Conservation (phyloP, 2,329 filamentous ascomycete species). For the Cladophialophora yegresii region DNA sequence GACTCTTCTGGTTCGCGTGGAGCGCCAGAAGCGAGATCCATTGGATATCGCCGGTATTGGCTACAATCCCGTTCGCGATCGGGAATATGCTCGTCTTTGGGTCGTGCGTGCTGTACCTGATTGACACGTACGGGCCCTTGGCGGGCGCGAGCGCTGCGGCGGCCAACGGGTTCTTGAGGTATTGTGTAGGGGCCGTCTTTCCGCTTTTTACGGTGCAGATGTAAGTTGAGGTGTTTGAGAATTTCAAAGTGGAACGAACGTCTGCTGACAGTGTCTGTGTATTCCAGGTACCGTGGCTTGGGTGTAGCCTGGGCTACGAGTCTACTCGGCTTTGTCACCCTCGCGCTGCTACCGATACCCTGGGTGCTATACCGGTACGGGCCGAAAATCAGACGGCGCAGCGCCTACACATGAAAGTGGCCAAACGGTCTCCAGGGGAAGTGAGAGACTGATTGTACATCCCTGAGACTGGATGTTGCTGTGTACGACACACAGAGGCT, state of each 20-base stretch:
- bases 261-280: background rate
- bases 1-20: constrained; percentile 54
- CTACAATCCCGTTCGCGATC: constrained; percentile 37
- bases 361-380: constrained; percentile 49
- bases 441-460: background rate
- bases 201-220: constrained; percentile 43
- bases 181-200: constrained; percentile 41
- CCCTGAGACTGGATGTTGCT: background rate
- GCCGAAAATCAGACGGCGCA: constrained; percentile 43
- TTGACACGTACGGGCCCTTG: constrained; percentile 39
- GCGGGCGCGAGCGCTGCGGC: constrained; percentile 40
- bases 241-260: background rate
- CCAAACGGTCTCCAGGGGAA: background rate
- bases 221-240: constrained; percentile 33
- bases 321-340: constrained; percentile 41
- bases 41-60: constrained; percentile 42
- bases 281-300: constrained; percentile 37
- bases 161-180: constrained; percentile 42
- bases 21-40: constrained; percentile 46
- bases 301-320: constrained; percentile 42
- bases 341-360: constrained; percentile 46
- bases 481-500: background rate
- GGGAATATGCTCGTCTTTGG: constrained; percentile 42
- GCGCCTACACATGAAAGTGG: constrained; percentile 38
- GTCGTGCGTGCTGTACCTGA: constrained; percentile 50